These are phyloP conservation scores for Avena eriantha DNA, from an alignment of 176 grass and related monocot genomes.

Conservation along the genomic window DNA sequence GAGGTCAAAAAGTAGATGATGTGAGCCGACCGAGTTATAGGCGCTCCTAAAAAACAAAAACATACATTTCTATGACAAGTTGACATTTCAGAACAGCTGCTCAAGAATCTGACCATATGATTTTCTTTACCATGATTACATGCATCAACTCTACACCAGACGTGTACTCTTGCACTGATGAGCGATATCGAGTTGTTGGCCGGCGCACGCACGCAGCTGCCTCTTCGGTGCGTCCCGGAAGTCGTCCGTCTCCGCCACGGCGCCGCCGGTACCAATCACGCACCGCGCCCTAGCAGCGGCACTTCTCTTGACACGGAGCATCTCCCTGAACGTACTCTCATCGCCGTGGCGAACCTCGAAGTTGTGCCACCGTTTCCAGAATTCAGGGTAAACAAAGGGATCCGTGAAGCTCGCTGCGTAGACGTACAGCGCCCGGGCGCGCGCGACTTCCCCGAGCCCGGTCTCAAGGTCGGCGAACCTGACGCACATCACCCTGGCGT, in stretches of 20 bases:
- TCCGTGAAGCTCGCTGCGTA: conserved; percentile 54
- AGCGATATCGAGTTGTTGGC: neutral
- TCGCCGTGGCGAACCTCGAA: conserved; percentile 62
- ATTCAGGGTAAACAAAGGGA: conserved; percentile 32
- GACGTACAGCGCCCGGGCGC: conserved; percentile 46
- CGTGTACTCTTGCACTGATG: neutral
- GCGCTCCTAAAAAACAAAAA: too few species aligned
- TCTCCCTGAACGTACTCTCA: conserved; percentile 63
- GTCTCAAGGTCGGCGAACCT: conserved; percentile 68
- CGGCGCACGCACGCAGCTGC: neutral
- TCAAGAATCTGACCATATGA: too few species aligned
- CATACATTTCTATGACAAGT: too few species aligned
- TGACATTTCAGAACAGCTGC: too few species aligned
- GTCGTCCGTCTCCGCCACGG: neutral
- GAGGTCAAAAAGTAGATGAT: too few species aligned
- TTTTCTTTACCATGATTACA: too few species aligned
- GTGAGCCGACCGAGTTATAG: too few species aligned
- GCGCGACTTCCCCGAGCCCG: conserved; percentile 50
- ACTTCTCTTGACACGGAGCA: conserved; percentile 48
- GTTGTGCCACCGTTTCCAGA: conserved; percentile 63
- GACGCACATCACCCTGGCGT: conserved; percentile 58
- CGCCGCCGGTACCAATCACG: neutral
- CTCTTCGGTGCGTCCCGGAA: neutral
- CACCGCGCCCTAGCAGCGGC: neutral
- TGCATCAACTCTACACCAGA: neutral